These are phyloP conservation scores for Teunomyces stri DNA, from an alignment of 805 yeast genomes.

Conservation along the genomic window DNA sequence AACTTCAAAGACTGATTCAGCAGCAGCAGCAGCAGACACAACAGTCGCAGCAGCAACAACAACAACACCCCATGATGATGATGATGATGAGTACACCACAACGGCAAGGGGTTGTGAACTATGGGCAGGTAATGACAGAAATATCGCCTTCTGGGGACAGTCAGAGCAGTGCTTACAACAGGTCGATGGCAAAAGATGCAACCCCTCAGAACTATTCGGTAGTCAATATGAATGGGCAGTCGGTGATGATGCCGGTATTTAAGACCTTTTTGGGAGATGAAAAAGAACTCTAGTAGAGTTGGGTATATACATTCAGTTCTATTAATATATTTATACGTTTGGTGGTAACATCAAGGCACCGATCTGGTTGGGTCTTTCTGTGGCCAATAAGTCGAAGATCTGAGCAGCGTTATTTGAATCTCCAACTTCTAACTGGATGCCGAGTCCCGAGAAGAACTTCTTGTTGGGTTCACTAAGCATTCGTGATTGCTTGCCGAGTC, in stretches of 20 bases:
- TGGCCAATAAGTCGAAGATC: conserved; percentile 71
- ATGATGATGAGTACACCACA: conserved; percentile 47
- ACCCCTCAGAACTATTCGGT: conserved; percentile 8
- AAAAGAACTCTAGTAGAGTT: neutral
- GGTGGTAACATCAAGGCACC: conserved; percentile 75
- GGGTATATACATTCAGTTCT: neutral
- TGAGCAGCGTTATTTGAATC: conserved; percentile 64
- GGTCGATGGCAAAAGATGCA: neutral
- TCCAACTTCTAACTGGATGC: conserved; percentile 68
- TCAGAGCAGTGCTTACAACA: conserved; percentile 1
- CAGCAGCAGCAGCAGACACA: conserved; percentile 4
- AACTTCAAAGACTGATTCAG: conserved; percentile 5
- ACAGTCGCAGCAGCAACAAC: conserved; percentile 12
- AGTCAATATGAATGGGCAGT: conserved; percentile 10
- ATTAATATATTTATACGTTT: conserved; percentile 35
- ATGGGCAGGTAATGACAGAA: conserved; percentile 18
- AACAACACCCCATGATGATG: conserved; percentile 18
- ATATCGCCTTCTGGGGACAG: conserved; percentile 14
- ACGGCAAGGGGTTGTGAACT: conserved; percentile 29
- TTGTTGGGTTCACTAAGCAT: conserved; percentile 58
- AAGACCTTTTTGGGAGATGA: neutral
- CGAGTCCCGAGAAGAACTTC: conserved; percentile 49
- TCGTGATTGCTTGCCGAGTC: conserved; percentile 64
- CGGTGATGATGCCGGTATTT: conserved; percentile 9
- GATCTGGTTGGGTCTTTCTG: conserved; percentile 74